Evolutionary conservation across 2,329 filamentous ascomycete species (phyloP), one percentile per base, ranked within the genome.

Genomic region (Penicillium sp.): DNA sequence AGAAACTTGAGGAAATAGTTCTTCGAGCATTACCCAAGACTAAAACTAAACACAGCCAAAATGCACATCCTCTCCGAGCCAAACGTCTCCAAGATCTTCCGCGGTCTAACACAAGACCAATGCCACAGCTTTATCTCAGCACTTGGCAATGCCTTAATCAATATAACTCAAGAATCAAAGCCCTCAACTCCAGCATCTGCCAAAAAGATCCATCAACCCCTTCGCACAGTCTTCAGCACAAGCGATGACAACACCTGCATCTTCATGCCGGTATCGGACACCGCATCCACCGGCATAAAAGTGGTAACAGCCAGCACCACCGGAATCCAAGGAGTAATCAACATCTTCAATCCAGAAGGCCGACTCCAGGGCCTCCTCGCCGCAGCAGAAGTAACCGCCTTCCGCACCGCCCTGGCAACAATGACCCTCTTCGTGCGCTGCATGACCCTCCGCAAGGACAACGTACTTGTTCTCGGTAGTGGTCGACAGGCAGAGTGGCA

Each of bases 331-430:
- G 88, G 88, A 17, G 84, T 87, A 8, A 79, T 93, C 48, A 89
- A 88, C 28, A 77, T 93, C 46, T 88, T 89, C 75, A 77, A 78
- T 0, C 80, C 83, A 1, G 76, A 81, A 22, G 89, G 89, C 40
- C 73, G 77, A 11, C 82, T 88, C 0, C 73, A 84, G 5, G 90
- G 87, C 5, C 80, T 93, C 53, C 75, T 94, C 36, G 88, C 90
- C 64, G 88, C 89, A 16, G 82, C 83, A 56, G 86, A 89, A 43
- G 76, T 93, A 31, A 94, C 90, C 0, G 89, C 88, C 3, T 94
- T 93, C 73, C 85, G 90, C 57, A 94, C 90, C 0, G 88, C 89
- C 0, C 78, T 93, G 11, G 85, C 85, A 1, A 88, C 87, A 4
- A 83, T 87, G 51, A 85, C 87, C 26, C 79, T 91, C 0, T 78